Conservation (phyloP, 305 asterid species). For the Fraxinus ornus region DNA sequence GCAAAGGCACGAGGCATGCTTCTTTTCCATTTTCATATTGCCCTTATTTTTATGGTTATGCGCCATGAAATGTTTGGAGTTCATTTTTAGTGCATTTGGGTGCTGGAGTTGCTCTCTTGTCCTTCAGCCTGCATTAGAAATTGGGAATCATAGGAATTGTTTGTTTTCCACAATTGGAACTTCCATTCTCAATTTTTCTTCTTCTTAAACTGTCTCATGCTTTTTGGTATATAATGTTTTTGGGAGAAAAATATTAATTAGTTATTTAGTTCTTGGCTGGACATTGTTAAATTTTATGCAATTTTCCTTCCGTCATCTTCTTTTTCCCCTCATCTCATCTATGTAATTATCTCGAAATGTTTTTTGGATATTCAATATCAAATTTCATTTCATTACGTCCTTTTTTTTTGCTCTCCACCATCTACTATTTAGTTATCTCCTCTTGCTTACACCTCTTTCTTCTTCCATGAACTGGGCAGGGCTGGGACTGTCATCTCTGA, state of each 20-base stretch:
- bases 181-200: background rate
- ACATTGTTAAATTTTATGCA: background rate
- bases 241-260: background rate
- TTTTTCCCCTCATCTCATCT: background rate
- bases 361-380: background rate
- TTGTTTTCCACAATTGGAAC: background rate
- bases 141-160: background rate
- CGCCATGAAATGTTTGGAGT: background rate
- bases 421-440: slow-evolving; percentile 18
- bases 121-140: background rate
- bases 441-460: slow-evolving; percentile 13
- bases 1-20: background rate
- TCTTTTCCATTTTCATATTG: background rate
- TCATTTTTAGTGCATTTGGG: background rate
- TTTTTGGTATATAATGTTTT: background rate
- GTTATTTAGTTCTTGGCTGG: background rate
- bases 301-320: background rate
- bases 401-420: slow-evolving; percentile 3
- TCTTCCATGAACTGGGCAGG: slow-evolving; percentile 50
- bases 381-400: background rate
- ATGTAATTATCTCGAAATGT: background rate
- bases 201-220: background rate
- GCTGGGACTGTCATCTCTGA: slow-evolving; percentile 95
- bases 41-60: background rate
- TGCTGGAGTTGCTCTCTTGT: background rate